A percentile compares a stretch with the other conserved stretches of the same genome.
phyloP scores from a whole-genome alignment of 169 alveolate species.

The Amoebophrya sp. region DNA sequence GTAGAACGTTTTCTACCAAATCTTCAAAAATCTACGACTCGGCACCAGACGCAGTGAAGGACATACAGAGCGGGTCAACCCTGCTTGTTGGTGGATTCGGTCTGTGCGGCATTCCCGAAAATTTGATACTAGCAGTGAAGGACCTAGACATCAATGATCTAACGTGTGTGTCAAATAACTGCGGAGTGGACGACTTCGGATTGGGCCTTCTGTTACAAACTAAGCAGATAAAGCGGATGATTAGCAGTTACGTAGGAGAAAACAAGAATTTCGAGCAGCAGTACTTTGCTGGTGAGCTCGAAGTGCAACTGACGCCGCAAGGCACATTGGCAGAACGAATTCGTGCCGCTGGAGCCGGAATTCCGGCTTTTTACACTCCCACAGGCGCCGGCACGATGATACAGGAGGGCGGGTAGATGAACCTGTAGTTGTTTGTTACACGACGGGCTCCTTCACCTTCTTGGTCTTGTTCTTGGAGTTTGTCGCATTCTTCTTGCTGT shows the following conservation, averaged over 20 bases:
- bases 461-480: no score
- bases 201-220: slow-evolving; percentile 44
- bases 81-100: slow-evolving; percentile 11
- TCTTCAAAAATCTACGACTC: neutral
- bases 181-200: slow-evolving; percentile 45
- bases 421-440: no score
- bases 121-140: neutral
- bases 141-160: neutral
- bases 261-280: slow-evolving; percentile 40
- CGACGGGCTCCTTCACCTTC: no score
- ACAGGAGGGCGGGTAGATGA: neutral
- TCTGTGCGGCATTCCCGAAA: neutral
- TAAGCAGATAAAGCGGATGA: slow-evolving; percentile 46
- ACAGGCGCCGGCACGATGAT: slow-evolving; percentile 11
- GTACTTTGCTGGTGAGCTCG: slow-evolving; percentile 30
- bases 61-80: neutral
- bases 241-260: slow-evolving; percentile 44
- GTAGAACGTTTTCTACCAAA: no score
- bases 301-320: slow-evolving; percentile 43
- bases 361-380: slow-evolving; percentile 45
- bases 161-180: slow-evolving; percentile 38
- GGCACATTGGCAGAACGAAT: slow-evolving; percentile 43
- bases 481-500: no score
- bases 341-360: slow-evolving; percentile 44
- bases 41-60: neutral